Base-by-base conservation (phyloP, 305 asterid species). In the Petunia hybrid region DNA sequence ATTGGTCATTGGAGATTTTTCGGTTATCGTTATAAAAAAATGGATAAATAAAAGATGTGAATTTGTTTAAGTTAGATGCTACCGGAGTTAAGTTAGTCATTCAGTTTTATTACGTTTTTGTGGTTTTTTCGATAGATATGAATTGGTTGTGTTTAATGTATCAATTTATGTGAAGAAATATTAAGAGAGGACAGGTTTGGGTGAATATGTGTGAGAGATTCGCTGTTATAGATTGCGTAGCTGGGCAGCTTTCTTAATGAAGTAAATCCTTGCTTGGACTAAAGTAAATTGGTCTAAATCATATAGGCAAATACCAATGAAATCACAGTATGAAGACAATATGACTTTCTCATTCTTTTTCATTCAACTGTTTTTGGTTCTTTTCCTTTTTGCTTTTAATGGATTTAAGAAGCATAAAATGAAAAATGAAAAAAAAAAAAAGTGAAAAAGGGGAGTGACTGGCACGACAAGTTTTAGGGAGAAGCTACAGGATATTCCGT, bases 341-440 rank as follows among this genome's bases (percentile, higher is more conserved):
- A 70, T 31, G 57, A 46, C 41, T 70, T 70, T 68, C 59, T 70
- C 31, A 70, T 45, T 45, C 42, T 46, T 22, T 70, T 46, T 70
- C 60, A 70, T 42, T 69, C 39, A 14, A 4, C 1, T 6, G 38
- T 53, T 69, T 69, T 9, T 5, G 59, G 76, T 45, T 8, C 36
- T 42, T 69, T 46, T 70, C 6, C 59, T 9, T 10, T 9, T 22
- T 69, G 22, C 40, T 43, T 48, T 48, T 48, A 48, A 48, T 45
- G 76, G 59, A 69, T 14, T 22, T 22, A 22, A 22, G 31, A 69
- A 45, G 76, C 16, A 68, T 68, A 68, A 68, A 67, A 67, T 22
- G 31, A 22, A 22, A 22, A 22, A 22, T 22, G 31, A 22, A 6
- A 43, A 43, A 69, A 45, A 56, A 3, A 16, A 14, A 22, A 6